Evolutionary conservation across 208 protist genomes (phyloP).

Genomic region (Acanthamoeba triangularis): DNA sequence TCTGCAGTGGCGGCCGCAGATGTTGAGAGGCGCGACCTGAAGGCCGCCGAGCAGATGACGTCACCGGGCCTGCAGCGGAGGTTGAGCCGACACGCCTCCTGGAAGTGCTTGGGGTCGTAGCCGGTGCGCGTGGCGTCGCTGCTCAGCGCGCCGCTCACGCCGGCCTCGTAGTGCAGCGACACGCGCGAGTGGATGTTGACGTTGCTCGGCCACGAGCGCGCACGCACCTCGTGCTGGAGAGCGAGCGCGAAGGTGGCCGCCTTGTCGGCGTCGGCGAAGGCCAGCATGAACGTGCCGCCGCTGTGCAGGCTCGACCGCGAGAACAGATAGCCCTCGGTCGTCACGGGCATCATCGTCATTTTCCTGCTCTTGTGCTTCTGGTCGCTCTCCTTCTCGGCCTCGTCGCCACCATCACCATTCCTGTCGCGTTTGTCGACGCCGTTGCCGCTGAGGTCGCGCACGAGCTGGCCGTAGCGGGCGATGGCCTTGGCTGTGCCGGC

Average conservation of each 20-base stretch:
- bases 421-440: too few relatives aligned
- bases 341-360: neutral
- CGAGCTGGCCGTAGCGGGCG: conserved; percentile 11
- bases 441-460: conserved; percentile 1
- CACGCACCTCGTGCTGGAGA: neutral
- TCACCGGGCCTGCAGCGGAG: neutral
- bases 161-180: neutral
- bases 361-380: neutral
- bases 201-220: neutral
- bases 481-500: conserved; percentile 36
- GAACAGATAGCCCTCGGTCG: conserved; percentile 12
- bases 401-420: too few relatives aligned
- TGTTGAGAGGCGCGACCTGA: too few relatives aligned
- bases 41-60: neutral
- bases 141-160: neutral
- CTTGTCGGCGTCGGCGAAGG: neutral
- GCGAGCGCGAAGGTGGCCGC: neutral
- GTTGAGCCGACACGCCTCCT: conserved; percentile 40
- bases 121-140: neutral
- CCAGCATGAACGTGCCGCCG: conserved; percentile 44
- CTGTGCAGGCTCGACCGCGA: neutral
- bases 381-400: too few relatives aligned
- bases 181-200: neutral
- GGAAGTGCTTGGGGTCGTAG: neutral
- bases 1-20: too few relatives aligned